Conservation (phyloP, 257 asterid genomes). For the Solanum chmielewskii region DNA sequence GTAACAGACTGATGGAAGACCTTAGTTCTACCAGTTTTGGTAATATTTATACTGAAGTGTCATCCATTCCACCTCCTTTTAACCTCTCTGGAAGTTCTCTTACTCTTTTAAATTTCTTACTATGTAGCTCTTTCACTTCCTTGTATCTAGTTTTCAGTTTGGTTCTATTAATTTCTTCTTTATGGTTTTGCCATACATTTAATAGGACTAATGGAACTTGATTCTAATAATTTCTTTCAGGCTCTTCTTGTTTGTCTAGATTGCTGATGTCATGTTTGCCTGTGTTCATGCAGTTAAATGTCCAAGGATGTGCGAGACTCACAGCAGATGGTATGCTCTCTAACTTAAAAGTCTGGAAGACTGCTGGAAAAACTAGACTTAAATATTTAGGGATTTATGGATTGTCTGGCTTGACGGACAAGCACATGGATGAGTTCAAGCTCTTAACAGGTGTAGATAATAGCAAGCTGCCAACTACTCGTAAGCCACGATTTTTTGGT, state of each 20-base stretch:
- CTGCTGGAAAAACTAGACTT: constrained; percentile 42
- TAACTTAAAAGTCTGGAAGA: constrained; percentile 41
- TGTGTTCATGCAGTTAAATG: constrained; percentile 47
- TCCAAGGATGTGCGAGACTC: constrained; percentile 45
- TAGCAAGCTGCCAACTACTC: constrained; percentile 9
- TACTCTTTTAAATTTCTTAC: background rate
- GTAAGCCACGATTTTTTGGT: constrained; percentile 32
- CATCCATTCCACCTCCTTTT: background rate
- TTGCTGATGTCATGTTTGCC: background rate
- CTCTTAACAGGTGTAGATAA: constrained; percentile 35
- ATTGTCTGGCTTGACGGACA: constrained; percentile 26
- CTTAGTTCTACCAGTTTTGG: background rate
- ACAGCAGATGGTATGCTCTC: constrained; percentile 25
- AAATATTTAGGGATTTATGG: constrained; percentile 45
- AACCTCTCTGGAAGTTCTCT: background rate
- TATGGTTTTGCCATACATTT: background rate
- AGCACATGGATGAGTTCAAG: constrained; percentile 47
- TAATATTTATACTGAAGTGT: background rate
- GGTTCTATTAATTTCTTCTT: background rate
- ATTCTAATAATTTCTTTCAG: background rate
- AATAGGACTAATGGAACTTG: background rate
- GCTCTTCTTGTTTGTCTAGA: background rate
- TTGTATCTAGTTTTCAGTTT: background rate
- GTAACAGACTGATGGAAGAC: background rate
- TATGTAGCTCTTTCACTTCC: background rate